A percentile compares a stretch with the other conserved stretches of the same genome.
Conservation (phyloP, 208 protist species). For the Leptomonas seymouri region DNA sequence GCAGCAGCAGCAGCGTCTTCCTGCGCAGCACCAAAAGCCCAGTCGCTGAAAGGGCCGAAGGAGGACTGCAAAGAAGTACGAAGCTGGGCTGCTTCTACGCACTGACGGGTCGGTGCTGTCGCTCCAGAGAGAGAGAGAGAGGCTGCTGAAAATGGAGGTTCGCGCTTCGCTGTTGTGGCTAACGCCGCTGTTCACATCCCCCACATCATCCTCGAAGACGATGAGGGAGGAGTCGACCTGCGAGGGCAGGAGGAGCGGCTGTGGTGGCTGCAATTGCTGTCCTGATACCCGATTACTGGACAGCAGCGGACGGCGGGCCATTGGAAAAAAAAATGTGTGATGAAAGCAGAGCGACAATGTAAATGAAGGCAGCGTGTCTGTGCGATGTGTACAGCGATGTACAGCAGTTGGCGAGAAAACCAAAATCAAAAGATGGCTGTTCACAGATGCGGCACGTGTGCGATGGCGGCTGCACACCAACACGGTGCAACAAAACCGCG, state of each 20-base stretch:
- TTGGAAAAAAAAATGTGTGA: background rate
- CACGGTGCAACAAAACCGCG: no score
- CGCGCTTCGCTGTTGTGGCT: slow-evolving; percentile 15
- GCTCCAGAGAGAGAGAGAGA: slow-evolving; percentile 22
- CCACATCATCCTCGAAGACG: slow-evolving; percentile 12
- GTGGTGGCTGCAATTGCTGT: background rate
- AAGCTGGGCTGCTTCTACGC: background rate
- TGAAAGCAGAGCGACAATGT: background rate
- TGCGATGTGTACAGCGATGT: background rate
- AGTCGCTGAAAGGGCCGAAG: slow-evolving; percentile 29
- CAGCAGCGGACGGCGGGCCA: slow-evolving; percentile 20
- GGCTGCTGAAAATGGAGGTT: slow-evolving; percentile 22
- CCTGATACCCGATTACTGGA: slow-evolving; percentile 6
- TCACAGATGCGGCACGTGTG: no score
- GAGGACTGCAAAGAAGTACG: background rate
- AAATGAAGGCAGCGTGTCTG: background rate
- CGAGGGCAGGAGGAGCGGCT: background rate
- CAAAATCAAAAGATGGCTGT: no score
- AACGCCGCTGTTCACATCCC: background rate
- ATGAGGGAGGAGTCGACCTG: background rate
- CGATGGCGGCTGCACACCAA: no score
- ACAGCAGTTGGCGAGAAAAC: background rate
- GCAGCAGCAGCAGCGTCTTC: background rate
- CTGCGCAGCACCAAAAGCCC: slow-evolving; percentile 7
- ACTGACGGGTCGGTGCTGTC: background rate